These are phyloP conservation scores for Alternaria sp. DNA, from an alignment of 2,329 filamentous ascomycete species.

Conservation along the genomic window DNA sequence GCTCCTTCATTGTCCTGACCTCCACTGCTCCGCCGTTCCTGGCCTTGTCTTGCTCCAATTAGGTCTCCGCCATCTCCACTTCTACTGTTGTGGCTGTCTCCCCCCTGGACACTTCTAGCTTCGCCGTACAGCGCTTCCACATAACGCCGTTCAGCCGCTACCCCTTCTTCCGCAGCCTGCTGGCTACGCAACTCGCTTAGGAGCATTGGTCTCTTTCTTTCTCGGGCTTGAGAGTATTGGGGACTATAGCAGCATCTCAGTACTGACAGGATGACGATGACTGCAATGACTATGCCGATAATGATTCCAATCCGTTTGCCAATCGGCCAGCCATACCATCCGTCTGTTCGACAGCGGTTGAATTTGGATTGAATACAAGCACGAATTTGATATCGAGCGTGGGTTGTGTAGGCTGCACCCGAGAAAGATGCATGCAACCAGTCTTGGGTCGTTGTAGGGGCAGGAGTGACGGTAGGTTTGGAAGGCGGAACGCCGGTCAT, in stretches of 20 bases:
- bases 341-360: not conserved
- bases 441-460: not conserved
- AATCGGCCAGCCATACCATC: not conserved
- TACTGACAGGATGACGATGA: not conserved
- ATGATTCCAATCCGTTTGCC: not conserved
- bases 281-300: not conserved
- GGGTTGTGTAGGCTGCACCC: not conserved
- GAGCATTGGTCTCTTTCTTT: not conserved
- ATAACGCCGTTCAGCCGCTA: not conserved
- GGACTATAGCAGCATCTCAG: not conserved
- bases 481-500: not conserved
- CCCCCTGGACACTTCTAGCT: not conserved
- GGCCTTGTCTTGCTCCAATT: not conserved
- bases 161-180: not conserved
- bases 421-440: not conserved
- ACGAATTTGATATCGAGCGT: not conserved
- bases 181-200: not conserved
- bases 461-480: not conserved
- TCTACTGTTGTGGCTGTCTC: not conserved
- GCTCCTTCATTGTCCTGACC: not conserved
- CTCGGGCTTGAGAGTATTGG: not conserved
- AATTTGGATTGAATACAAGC: not conserved
- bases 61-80: not conserved
- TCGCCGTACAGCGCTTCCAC: not conserved
- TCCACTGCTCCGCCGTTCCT: not conserved